These are phyloP conservation scores for Leucogyrophana mollusca DNA, from an alignment of 768 basidiomycete genomes.

Conservation along the genomic window DNA sequence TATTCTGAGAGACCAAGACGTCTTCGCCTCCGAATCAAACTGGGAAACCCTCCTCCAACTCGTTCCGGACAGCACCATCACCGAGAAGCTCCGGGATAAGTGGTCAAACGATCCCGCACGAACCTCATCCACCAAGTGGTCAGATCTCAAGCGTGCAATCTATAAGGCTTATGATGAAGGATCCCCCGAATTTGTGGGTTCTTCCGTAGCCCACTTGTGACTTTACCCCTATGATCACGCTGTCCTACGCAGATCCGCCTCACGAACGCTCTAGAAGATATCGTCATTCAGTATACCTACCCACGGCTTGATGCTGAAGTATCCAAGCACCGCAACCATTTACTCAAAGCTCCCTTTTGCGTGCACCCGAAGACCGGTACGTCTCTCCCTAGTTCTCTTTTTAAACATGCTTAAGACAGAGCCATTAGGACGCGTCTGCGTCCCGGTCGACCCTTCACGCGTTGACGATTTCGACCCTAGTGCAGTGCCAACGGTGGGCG, in stretches of 20 bases:
- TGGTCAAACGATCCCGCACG: constrained; percentile 57
- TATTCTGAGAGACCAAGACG: constrained; percentile 81
- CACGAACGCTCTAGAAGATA: constrained; percentile 71
- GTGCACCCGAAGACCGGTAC: constrained; percentile 82
- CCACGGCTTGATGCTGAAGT: constrained; percentile 97
- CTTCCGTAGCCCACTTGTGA: background rate
- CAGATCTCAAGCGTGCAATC: constrained; percentile 49
- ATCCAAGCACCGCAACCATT: constrained; percentile 94
- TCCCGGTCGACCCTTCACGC: constrained; percentile 77
- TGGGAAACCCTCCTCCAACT: constrained; percentile 74
- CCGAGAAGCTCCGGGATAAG: constrained; percentile 45
- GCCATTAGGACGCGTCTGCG: constrained; percentile 75
- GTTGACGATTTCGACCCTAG: constrained; percentile 85
- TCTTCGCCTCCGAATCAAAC: constrained; percentile 68
- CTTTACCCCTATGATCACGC: background rate
- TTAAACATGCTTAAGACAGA: too few species aligned
- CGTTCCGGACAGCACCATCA: constrained; percentile 62
- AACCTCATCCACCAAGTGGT: constrained; percentile 74
- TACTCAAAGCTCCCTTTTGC: constrained; percentile 97
- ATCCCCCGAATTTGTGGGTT: constrained; percentile 32
- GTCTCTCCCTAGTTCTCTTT: too few species aligned
- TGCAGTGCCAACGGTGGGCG: constrained; percentile 80
- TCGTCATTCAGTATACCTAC: constrained; percentile 92
- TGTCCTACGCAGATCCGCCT: constrained; percentile 20
- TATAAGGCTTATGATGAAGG: constrained; percentile 26